phyloP scores from a whole-genome alignment of 352 stramenopile species.

The Aphanomyces cochlioides region DNA sequence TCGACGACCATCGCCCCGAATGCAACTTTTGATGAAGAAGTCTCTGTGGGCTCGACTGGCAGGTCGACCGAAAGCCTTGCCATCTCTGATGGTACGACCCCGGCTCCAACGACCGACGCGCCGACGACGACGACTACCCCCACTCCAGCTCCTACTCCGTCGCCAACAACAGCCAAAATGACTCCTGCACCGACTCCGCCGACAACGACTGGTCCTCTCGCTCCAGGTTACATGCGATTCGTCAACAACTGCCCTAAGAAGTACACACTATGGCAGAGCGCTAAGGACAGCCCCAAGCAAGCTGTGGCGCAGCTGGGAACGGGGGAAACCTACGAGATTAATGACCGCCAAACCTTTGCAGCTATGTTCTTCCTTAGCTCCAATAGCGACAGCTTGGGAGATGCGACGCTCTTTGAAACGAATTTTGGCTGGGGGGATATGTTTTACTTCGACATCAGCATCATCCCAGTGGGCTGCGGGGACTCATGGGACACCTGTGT shows the following conservation, averaged over 20 bases:
- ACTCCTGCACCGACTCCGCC: neutral
- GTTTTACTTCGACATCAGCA: constrained; percentile 12
- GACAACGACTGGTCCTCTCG: neutral
- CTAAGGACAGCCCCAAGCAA: neutral
- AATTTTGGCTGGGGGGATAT: neutral
- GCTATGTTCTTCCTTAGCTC: too few species aligned
- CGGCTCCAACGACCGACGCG: constrained; percentile 6
- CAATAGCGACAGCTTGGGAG: neutral
- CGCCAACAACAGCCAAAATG: neutral
- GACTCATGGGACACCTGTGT: constrained; percentile 10
- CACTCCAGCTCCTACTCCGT: neutral
- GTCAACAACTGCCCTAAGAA: neutral
- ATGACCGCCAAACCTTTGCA: too few species aligned
- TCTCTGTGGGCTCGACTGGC: neutral
- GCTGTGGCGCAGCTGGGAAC: too few species aligned
- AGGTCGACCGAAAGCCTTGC: neutral
- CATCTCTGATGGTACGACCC: neutral
- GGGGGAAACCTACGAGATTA: too few species aligned
- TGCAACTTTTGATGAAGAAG: too few species aligned
- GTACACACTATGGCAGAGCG: neutral
- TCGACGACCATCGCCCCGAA: neutral
- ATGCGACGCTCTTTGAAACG: constrained; percentile 9
- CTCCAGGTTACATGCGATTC: neutral
- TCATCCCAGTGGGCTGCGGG: neutral
- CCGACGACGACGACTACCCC: constrained; percentile 7